A percentile compares a stretch with the other conserved stretches of the same genome.
These are phyloP conservation scores for Pseudozyma pruni DNA, from an alignment of 1,284 basidiomycete genomes.

Conservation along the genomic window DNA sequence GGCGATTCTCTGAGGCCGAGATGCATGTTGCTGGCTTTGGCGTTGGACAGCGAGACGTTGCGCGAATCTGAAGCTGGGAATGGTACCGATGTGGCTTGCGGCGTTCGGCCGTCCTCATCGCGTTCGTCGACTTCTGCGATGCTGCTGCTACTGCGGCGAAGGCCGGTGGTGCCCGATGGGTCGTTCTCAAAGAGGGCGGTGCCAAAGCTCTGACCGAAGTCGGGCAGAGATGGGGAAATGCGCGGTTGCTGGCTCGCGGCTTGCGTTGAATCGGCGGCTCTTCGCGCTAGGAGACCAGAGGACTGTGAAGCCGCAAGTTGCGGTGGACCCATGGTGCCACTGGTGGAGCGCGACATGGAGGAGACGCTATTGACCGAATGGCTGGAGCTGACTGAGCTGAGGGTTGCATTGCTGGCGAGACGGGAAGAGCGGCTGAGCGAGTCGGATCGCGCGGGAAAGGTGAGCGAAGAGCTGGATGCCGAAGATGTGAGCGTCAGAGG, in stretches of 20 bases:
- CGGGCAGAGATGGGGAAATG: conserved; percentile 43
- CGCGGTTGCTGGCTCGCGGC: conserved; percentile 4
- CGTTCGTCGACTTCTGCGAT: conserved; percentile 34
- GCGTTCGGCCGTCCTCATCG: conserved; percentile 21
- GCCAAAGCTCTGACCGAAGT: conserved; percentile 43
- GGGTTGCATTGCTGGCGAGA: conserved; percentile 11
- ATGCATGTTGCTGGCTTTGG: conserved; percentile 33
- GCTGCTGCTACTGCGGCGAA: conserved; percentile 22
- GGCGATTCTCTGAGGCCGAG: conserved; percentile 38
- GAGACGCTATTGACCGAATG: conserved; percentile 23
- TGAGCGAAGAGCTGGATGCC: conserved; percentile 33
- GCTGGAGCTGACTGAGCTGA: conserved; percentile 20
- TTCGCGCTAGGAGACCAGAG: conserved; percentile 6
- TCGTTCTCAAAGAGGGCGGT: conserved; percentile 31
- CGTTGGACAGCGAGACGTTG: not conserved
- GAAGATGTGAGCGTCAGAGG: conserved; percentile 26
- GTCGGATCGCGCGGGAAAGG: conserved; percentile 37
- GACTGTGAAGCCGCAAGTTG: conserved; percentile 29
- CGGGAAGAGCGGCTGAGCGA: conserved; percentile 27
- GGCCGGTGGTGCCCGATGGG: conserved; percentile 6
- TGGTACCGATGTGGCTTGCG: conserved; percentile 20
- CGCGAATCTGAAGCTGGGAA: conserved; percentile 20
- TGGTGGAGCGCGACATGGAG: conserved; percentile 34
- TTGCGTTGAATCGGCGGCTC: conserved; percentile 1
- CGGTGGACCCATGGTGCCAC: conserved; percentile 43